A percentile compares a stretch with the other conserved stretches of the same genome.
Conservation (phyloP, 2,329 filamentous ascomycete species). For the Dothiorella sarmentorum region DNA sequence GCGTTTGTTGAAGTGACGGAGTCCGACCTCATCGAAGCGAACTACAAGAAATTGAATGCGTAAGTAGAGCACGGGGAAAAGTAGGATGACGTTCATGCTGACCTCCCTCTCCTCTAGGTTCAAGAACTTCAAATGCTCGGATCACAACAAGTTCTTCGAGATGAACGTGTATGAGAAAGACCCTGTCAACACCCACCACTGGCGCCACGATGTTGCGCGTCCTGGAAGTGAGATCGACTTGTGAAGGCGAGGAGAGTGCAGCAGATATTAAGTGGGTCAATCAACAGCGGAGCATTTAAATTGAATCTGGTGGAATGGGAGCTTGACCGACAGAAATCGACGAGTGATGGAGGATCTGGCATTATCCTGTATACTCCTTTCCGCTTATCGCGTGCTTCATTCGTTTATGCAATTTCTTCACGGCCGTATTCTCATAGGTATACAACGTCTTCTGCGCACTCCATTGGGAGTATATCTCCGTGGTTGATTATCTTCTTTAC, state of each 20-base stretch:
- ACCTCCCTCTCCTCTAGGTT: constrained; percentile 33
- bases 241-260: constrained; percentile 13
- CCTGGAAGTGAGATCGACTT: constrained; percentile 42
- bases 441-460: too few species aligned
- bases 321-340: too few species aligned
- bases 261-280: not conserved
- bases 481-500: too few species aligned
- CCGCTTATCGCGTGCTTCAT: too few species aligned
- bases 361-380: too few species aligned
- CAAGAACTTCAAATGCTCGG: constrained; percentile 47
- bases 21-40: constrained; percentile 39
- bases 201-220: constrained; percentile 43
- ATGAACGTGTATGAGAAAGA: constrained; percentile 50
- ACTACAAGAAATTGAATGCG: constrained; percentile 47
- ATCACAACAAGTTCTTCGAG: constrained; percentile 49
- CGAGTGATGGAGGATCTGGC: too few species aligned
- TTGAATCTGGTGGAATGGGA: too few species aligned
- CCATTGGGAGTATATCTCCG: too few species aligned
- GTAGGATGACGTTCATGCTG: not conserved
- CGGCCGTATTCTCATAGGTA: too few species aligned
- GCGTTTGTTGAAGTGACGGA: constrained; percentile 38
- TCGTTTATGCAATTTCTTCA: too few species aligned
- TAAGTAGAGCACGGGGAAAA: constrained; percentile 25
- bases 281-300: not conserved
- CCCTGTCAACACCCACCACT: constrained; percentile 45